Evolutionary conservation across 805 yeast species (phyloP), one percentile per base, ranked within the genome.

Genomic region (Myxozyma neotropica): DNA sequence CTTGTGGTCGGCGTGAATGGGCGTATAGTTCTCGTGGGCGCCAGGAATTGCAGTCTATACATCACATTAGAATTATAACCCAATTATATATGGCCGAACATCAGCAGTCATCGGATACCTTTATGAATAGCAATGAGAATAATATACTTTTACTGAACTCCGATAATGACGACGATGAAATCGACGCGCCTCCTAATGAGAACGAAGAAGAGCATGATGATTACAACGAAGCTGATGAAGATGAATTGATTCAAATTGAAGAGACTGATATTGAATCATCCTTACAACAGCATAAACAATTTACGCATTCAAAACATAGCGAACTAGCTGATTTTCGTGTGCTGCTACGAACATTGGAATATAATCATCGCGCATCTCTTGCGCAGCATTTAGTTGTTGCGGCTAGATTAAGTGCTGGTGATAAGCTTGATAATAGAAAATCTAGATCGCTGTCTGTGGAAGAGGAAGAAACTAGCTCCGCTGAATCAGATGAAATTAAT

Each of bases 341-440:
- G n/a, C 31, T 59, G 23, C 29, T 59, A 8, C 21, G 40, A 8
- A 31, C 55, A 10, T 45, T 59, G 24, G 64, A 59, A 21, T 29
- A 33, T 15, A 27, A 51, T 17, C 64, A 59, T 29, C 44, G 60
- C 12, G 33, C 43, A 3, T 36, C 58, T 4, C 45, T 55, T 15
- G 51, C 58, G 23, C 42, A 48, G 39, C 64, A 59, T 50, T 19
- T 59, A 3, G 40, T 49, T n/a, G 64, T 50, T n/a, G 53, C 60
- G 2, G 36, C 54, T 10, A 52, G 60, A 2, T 39, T 55, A 17
- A n/a, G 35, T 17, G 21, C 5, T 4, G 13, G 17, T 15, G 27
- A 21, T 17, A 4, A 17, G 15, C 13, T 13, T 42, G 51, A 36
- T 3, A 26, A 26, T 21, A 13, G 26, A 8, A 29, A 26, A 7